Conservation (phyloP, 352 stramenopile species). For the Pythium apleroticum region DNA sequence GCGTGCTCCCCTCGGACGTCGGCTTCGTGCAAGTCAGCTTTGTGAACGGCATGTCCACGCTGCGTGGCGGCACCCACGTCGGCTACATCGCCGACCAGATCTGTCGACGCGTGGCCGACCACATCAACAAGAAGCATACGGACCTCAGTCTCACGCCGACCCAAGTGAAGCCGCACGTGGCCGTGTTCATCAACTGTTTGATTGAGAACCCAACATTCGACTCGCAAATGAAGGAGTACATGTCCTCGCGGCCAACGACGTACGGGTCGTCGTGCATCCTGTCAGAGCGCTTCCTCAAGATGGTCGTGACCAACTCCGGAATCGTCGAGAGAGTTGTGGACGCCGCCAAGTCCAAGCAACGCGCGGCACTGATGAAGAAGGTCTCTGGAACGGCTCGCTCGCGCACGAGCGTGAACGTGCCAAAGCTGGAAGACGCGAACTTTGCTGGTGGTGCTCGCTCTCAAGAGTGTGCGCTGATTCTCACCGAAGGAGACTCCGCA, state of each 20-base stretch:
- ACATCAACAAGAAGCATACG: constrained; percentile 96
- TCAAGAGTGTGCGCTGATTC: constrained; percentile 95
- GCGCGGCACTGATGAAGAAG: constrained; percentile 93
- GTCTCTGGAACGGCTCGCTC: constrained; percentile 42
- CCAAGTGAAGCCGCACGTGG: constrained; percentile 98
- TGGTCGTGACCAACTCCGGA: constrained; percentile 92
- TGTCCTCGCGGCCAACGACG: constrained; percentile 90
- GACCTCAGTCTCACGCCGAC: constrained; percentile 90
- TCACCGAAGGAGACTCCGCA: constrained; percentile 99
- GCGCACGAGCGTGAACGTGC: constrained; percentile 90
- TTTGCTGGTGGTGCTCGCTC: constrained; percentile 90
- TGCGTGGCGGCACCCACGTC: constrained; percentile 96
- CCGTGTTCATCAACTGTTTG: constrained; percentile 98
- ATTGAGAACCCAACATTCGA: constrained; percentile 99
- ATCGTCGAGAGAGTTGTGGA: constrained; percentile 95
- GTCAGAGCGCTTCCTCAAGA: constrained; percentile 94
- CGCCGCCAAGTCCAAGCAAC: constrained; percentile 93
- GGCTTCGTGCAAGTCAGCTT: constrained; percentile 98
- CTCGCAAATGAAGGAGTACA: constrained; percentile 99
- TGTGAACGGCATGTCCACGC: constrained; percentile 98
- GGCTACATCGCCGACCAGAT: constrained; percentile 86
- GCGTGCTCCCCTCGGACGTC: constrained; percentile 88
- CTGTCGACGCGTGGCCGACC: constrained; percentile 88
- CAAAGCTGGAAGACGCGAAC: constrained; percentile 99
- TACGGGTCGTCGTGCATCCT: constrained; percentile 92